phyloP scores from a whole-genome alignment of 2,329 filamentous ascomycete genomes.

The Aschersonia sp. region DNA sequence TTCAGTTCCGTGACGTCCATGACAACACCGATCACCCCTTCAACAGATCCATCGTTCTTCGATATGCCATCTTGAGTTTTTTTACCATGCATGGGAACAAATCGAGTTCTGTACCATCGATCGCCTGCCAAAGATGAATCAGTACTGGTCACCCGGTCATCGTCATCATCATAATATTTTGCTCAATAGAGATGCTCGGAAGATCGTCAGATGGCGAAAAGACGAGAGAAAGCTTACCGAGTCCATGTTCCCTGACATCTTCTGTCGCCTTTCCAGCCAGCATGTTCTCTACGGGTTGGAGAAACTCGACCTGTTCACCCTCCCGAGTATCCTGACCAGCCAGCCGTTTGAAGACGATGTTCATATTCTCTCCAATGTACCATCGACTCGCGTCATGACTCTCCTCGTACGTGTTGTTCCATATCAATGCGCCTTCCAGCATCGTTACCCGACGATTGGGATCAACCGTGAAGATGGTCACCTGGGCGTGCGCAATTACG shows the following conservation, averaged over 20 bases:
- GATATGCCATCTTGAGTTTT: constrained; percentile 35
- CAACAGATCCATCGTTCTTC: constrained; percentile 34
- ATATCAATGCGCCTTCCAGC: constrained; percentile 53
- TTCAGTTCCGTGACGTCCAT: constrained; percentile 68
- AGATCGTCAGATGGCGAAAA: neutral
- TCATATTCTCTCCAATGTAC: constrained; percentile 47
- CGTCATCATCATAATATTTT: neutral
- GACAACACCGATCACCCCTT: constrained; percentile 65
- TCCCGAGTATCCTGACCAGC: constrained; percentile 24
- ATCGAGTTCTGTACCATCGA: constrained; percentile 57
- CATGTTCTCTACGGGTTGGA: constrained; percentile 48
- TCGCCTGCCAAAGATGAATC: constrained; percentile 24
- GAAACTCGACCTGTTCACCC: constrained; percentile 32
- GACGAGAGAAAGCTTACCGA: constrained; percentile 21
- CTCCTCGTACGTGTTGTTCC: constrained; percentile 28
- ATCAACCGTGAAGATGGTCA: constrained; percentile 64
- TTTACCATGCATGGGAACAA: constrained; percentile 50
- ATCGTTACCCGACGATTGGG: constrained; percentile 46
- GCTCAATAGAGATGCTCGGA: neutral
- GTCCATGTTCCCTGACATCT: constrained; percentile 49
- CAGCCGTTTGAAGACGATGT: constrained; percentile 44
- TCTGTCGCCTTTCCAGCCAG: constrained; percentile 44
- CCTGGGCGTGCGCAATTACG: constrained; percentile 60
- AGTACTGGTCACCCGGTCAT: constrained; percentile 3
- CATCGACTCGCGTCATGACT: constrained; percentile 26